A percentile compares a stretch with the other conserved stretches of the same genome.
Conservation (phyloP, 2,329 filamentous ascomycete species). For the Westerdykella sp. region DNA sequence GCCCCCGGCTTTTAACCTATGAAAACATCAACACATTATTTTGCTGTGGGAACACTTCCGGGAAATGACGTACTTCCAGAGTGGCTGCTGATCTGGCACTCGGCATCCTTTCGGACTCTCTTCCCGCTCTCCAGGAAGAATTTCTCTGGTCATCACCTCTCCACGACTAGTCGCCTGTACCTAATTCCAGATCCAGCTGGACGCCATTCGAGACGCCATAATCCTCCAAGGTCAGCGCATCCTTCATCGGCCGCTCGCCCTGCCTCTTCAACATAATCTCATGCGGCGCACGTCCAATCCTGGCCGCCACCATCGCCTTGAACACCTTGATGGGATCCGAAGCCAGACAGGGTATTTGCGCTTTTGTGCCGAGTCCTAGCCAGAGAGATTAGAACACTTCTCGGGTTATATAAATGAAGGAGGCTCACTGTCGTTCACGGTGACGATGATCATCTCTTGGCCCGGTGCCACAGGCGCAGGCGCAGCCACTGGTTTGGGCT, state of each 20-base stretch:
- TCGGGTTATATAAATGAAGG: not conserved
- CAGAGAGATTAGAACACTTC: not conserved
- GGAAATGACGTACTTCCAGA: too few species aligned
- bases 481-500: constrained; percentile 16
- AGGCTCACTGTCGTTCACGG: constrained; percentile 73
- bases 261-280: constrained; percentile 91
- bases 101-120: too few species aligned
- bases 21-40: too few species aligned
- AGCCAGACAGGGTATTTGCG: constrained; percentile 81
- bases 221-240: constrained; percentile 78
- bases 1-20: too few species aligned
- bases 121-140: too few species aligned
- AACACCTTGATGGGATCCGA: constrained; percentile 79
- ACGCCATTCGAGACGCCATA: constrained; percentile 94
- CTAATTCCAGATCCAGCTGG: constrained; percentile 45
- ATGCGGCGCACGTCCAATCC: constrained; percentile 81
- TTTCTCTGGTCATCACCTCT: too few species aligned
- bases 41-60: too few species aligned
- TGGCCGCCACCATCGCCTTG: constrained; percentile 84
- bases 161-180: constrained; percentile 26
- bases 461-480: constrained; percentile 22
- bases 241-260: constrained; percentile 89
- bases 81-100: too few species aligned
- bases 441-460: constrained; percentile 88
- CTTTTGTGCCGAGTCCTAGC: constrained; percentile 75